Evolutionary conservation across 768 basidiomycete genomes (phyloP).

Genomic region (Serendipita sp.): DNA sequence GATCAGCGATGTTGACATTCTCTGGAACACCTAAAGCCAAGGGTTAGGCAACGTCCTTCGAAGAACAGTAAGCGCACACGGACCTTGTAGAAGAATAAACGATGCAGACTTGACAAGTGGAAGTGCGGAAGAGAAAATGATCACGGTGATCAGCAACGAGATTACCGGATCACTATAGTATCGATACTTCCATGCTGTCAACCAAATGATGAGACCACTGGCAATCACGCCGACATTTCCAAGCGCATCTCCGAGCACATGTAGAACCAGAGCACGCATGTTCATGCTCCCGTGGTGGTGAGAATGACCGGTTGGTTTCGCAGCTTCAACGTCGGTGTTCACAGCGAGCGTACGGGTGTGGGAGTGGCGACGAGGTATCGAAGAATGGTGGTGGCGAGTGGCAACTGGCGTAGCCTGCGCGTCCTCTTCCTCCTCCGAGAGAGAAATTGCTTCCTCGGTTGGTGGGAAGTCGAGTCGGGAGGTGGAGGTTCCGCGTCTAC

Average conservation of each 20-base stretch:
- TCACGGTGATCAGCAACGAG: conserved; percentile 83
- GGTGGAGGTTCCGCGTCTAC: not conserved
- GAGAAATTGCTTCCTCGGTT: not conserved
- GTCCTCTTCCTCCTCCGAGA: not conserved
- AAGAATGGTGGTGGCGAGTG: not conserved
- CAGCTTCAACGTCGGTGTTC: conserved; percentile 15
- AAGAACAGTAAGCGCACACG: conserved; percentile 27
- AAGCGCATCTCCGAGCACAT: conserved; percentile 92
- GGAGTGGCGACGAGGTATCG: not conserved
- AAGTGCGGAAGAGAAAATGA: conserved; percentile 91
- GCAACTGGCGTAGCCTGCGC: not conserved
- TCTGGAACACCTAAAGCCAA: conserved; percentile 79
- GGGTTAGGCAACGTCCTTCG: conserved; percentile 81
- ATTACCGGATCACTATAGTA: conserved; percentile 89
- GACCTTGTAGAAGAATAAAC: conserved; percentile 27
- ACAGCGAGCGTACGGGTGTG: conserved; percentile 6
- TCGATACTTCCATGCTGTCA: conserved; percentile 67
- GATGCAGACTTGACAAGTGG: conserved; percentile 35
- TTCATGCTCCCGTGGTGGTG: conserved; percentile 69
- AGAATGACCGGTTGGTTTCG: conserved; percentile 14
- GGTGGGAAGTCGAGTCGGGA: not conserved
- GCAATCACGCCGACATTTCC: conserved; percentile 97
- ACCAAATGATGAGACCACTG: conserved; percentile 89
- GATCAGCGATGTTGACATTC: conserved; percentile 77
- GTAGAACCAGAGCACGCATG: conserved; percentile 88